Conservation (phyloP, 1,139 yeast species). For the Dujonia santamariae region DNA sequence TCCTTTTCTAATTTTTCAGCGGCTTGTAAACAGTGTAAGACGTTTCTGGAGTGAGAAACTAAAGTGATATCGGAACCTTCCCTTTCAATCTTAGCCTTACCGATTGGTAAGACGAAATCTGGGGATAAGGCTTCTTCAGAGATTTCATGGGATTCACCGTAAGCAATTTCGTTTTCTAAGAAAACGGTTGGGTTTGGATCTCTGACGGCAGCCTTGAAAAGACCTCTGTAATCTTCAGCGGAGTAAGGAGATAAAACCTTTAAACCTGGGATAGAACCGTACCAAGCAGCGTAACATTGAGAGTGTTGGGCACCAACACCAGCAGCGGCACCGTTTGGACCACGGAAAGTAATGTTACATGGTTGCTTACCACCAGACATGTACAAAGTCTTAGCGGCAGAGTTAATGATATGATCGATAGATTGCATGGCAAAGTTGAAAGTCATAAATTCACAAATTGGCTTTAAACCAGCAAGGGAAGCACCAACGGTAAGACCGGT, state of each 20-base stretch:
- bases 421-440: conserved; percentile 99
- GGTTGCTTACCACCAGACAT: conserved; percentile 99
- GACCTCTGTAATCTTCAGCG: conserved; percentile 95
- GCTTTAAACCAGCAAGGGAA: conserved; percentile 94
- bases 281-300: conserved; percentile 97
- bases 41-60: conserved; percentile 90
- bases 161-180: conserved; percentile 91
- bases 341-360: conserved; percentile 96
- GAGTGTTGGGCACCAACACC: conserved; percentile 99
- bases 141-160: conserved; percentile 88
- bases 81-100: conserved; percentile 92
- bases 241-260: conserved; percentile 95
- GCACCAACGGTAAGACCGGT: conserved; percentile 98
- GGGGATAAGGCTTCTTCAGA: conserved; percentile 85
- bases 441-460: conserved; percentile 98
- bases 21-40: conserved; percentile 80
- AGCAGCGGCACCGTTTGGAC: conserved; percentile 99
- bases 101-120: conserved; percentile 90
- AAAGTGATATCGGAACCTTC: conserved; percentile 89
- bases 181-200: conserved; percentile 98
- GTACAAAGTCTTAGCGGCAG: conserved; percentile 97
- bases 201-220: conserved; percentile 92
- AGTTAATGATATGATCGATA: conserved; percentile 95
- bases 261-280: conserved; percentile 96
- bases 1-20: conserved; percentile 83